Evolutionary conservation across 257 asterid species (phyloP), one percentile per base, ranked within the genome.

Genomic region (Solanum infundibuliforme): DNA sequence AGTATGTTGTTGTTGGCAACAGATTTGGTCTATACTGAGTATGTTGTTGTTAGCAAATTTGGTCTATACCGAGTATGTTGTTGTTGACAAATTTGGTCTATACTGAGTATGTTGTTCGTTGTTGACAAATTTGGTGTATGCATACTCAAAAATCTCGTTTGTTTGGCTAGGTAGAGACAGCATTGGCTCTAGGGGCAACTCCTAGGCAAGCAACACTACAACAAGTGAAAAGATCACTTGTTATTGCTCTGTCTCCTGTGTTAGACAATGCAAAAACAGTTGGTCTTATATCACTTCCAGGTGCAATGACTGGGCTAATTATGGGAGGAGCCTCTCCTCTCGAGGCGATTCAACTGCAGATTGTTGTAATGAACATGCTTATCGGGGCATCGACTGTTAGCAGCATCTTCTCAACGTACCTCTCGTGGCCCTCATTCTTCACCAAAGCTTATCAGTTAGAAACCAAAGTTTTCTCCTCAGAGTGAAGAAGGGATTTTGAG

Each of bases 321-420:
- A 96, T 96, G 99, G 99, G 99, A 27, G 99, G 99, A 27, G 95
- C 99, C 6, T 96, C 99, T 55, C 99, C 99, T 3, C 31, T 93
- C 58, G 98, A 95, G 87, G 99, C 99, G 31, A 94, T 96, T 87
- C 99, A 94, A 58, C 87, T 94, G 20, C 99, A 96, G 90, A 95
- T 96, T 71, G 94, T 95, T 38, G 98, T 96, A 18, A 95, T 95
- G 98, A 95, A 95, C 86, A 96, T 96, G 99, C 92, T 96, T 35
- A 31, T 96, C 2, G 99, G 99, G 52, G 98, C 99, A 39, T 93
- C 99, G 0, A 94, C 98, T 0, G 88, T 96, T 21, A 96, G 99
- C 90, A 96, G 98, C 88, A 96, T 96, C 52, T 62, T 91, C 83
- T 95, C 99, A 0, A 96, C 99, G 1, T 96, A 96, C 88, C 95